A percentile compares a stretch with the other conserved stretches of the same genome.
These are phyloP conservation scores for Deinandra increscens DNA, from an alignment of 129 eudicot genomes.

Conservation along the genomic window DNA sequence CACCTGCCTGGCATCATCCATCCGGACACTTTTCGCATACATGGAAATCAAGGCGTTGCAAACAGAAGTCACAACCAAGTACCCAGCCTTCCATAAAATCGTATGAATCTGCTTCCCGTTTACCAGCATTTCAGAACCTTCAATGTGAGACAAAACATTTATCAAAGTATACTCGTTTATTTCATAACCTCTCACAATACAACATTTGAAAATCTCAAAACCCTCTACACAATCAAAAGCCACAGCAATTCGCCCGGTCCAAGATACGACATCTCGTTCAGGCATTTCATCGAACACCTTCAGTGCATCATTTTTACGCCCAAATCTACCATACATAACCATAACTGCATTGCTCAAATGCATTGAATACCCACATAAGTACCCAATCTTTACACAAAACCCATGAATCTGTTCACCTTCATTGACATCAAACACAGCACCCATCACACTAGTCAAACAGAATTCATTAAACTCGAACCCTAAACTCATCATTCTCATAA, in stretches of 20 bases:
- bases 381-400: conserved; percentile 37
- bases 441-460: conserved; percentile 36
- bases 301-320: conserved; percentile 30
- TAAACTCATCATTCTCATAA: conserved; percentile 33
- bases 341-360: conserved; percentile 47
- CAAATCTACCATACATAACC: conserved; percentile 47
- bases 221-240: conserved; percentile 47
- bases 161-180: conserved; percentile 42
- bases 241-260: conserved; percentile 44
- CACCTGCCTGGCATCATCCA: conserved; percentile 33
- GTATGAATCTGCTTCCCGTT: conserved; percentile 41
- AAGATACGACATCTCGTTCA: conserved; percentile 46
- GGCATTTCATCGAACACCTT: conserved; percentile 55
- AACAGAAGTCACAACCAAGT: conserved; percentile 31
- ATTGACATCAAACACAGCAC: conserved; percentile 34
- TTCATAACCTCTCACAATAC: conserved; percentile 29
- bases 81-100: conserved; percentile 36
- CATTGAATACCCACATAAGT: conserved; percentile 39
- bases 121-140: conserved; percentile 25
- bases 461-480: conserved; percentile 47
- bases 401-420: conserved; percentile 51
- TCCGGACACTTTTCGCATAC: conserved; percentile 35
- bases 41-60: conserved; percentile 45
- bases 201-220: conserved; percentile 27
- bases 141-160: conserved; percentile 35